Evolutionary conservation across 1,284 basidiomycete species (phyloP).

Genomic region (Trichosporon asahii): DNA sequence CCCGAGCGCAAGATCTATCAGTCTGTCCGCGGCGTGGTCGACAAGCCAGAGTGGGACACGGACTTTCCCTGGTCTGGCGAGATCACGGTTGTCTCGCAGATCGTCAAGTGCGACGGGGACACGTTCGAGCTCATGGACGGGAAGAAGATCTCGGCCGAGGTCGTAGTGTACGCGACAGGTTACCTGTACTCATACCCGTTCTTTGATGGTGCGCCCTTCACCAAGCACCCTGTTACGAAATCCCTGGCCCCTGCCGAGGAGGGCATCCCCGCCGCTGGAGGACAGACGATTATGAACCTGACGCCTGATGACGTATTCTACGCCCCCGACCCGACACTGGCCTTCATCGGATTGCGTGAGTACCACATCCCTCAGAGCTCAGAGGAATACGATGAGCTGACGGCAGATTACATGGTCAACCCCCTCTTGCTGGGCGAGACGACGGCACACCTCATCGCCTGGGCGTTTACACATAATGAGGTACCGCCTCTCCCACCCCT

Average conservation of each 20-base stretch:
- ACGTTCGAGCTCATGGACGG: constrained; percentile 19
- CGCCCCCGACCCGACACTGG: constrained; percentile 45
- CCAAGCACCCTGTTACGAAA: constrained; percentile 22
- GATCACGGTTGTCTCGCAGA: constrained; percentile 42
- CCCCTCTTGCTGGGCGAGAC: constrained; percentile 54
- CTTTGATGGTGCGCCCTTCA: constrained; percentile 27
- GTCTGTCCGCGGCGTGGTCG: constrained; percentile 27
- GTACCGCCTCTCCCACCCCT: constrained; percentile 28
- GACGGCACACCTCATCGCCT: constrained; percentile 45
- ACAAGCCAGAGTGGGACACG: constrained; percentile 18
- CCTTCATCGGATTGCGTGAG: constrained; percentile 48
- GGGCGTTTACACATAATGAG: constrained; percentile 16
- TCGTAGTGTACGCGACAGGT: constrained; percentile 54
- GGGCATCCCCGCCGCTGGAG: constrained; percentile 23
- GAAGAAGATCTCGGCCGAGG: constrained; percentile 33
- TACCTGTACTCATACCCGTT: constrained; percentile 54
- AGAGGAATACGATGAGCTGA: not conserved
- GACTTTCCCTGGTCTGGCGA: constrained; percentile 38
- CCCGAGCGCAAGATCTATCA: constrained; percentile 44
- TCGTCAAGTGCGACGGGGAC: constrained; percentile 37
- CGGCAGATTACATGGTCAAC: constrained; percentile 48
- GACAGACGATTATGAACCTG: constrained; percentile 26
- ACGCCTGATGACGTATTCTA: constrained; percentile 42
- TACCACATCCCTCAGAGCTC: no score
- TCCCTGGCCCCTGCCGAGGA: constrained; percentile 16